Conservation (phyloP, 2,329 filamentous ascomycete species). For the Aspergillus calidoustus region DNA sequence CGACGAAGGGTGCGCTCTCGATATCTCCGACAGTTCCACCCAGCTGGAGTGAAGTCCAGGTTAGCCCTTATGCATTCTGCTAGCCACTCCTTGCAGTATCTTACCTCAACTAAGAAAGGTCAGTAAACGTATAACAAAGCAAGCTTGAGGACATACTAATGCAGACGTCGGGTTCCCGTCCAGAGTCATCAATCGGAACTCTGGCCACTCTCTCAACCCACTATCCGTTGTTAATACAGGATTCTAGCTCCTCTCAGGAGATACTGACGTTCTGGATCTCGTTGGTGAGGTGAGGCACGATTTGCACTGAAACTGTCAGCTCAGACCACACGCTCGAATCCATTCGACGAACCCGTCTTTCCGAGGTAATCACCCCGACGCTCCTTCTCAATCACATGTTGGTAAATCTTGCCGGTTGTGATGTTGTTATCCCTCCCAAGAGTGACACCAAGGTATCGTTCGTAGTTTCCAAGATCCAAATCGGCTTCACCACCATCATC, state of each 20-base stretch:
- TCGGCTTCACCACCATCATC: constrained; percentile 70
- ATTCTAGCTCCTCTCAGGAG: background rate
- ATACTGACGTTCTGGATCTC: constrained; percentile 72
- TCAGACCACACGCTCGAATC: background rate
- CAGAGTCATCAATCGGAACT: constrained; percentile 84
- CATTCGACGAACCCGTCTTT: constrained; percentile 57
- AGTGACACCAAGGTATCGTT: constrained; percentile 80
- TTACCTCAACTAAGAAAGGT: constrained; percentile 25
- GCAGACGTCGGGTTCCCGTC: constrained; percentile 85
- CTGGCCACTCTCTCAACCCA: constrained; percentile 87
- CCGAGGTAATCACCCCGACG: constrained; percentile 80
- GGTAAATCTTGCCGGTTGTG: constrained; percentile 95
- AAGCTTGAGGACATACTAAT: constrained; percentile 65
- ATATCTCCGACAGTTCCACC: constrained; percentile 68
- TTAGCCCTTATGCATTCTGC: background rate
- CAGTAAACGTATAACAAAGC: constrained; percentile 7
- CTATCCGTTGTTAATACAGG: constrained; percentile 14
- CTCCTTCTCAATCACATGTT: constrained; percentile 80
- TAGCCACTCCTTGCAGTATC: constrained; percentile 1
- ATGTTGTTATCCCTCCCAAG: constrained; percentile 91
- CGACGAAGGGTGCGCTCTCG: constrained; percentile 84
- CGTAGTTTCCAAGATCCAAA: constrained; percentile 76
- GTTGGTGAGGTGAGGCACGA: constrained; percentile 90
- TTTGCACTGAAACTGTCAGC: constrained; percentile 62
- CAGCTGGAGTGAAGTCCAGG: constrained; percentile 45